Conservation (phyloP, 2,329 filamentous ascomycete genomes). For the Chaetomiaceae sp. region DNA sequence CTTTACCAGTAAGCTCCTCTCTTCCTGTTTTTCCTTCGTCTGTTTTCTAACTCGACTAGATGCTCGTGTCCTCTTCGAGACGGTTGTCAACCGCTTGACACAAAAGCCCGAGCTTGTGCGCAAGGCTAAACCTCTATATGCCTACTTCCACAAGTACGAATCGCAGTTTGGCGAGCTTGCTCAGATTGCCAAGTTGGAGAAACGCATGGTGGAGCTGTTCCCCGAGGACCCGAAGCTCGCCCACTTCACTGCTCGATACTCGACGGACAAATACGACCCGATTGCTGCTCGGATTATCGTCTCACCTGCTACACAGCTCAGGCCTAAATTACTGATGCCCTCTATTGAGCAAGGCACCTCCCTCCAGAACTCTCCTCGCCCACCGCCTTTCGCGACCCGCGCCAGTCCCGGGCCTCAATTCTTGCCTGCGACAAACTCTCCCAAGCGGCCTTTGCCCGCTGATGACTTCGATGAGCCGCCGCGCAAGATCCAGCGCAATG, state of each 20-base stretch:
- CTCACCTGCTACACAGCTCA: conserved; percentile 73
- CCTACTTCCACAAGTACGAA: conserved; percentile 93
- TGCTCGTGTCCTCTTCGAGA: conserved; percentile 93
- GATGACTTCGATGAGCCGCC: conserved; percentile 76
- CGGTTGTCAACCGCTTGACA: conserved; percentile 76
- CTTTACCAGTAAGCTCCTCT: conserved; percentile 69
- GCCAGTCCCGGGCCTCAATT: conserved; percentile 47
- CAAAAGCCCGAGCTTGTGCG: conserved; percentile 68
- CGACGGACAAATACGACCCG: conserved; percentile 72
- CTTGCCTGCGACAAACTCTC: conserved; percentile 47
- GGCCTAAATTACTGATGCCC: conserved; percentile 53
- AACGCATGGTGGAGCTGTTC: conserved; percentile 89
- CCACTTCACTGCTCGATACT: conserved; percentile 73
- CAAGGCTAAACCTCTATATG: conserved; percentile 80
- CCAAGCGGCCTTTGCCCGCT: conserved; percentile 56
- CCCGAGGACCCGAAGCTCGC: conserved; percentile 75
- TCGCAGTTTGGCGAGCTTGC: conserved; percentile 88
- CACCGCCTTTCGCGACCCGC: conserved; percentile 30
- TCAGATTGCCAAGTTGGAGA: conserved; percentile 86
- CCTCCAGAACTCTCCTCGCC: conserved; percentile 42
- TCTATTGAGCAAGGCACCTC: conserved; percentile 50
- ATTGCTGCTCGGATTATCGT: conserved; percentile 77
- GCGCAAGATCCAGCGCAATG: conserved; percentile 79
- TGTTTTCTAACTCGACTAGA: conserved; percentile 49
- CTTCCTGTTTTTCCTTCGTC: not conserved